Conservation (phyloP, 1,139 yeast species). For the Magnusiomyces ingens region DNA sequence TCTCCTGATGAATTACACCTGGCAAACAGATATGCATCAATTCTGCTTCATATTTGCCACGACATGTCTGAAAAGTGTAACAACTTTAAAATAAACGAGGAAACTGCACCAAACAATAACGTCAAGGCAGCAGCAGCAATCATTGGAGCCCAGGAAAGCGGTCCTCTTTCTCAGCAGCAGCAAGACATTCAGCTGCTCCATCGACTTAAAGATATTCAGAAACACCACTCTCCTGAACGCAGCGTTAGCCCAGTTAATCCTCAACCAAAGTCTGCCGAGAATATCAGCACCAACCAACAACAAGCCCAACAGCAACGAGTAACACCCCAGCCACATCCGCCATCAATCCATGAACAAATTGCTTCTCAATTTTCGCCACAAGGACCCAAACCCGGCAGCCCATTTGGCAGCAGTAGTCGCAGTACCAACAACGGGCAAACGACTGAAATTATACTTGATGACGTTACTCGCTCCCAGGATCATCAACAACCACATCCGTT, state of each 20-base stretch:
- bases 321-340: not conserved
- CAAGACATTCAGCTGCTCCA: not conserved
- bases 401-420: constrained; percentile 10
- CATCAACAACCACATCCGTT: constrained; percentile 12
- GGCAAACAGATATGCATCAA: constrained; percentile 74
- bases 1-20: constrained; percentile 87
- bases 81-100: not conserved
- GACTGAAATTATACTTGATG: not conserved
- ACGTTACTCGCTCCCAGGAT: not conserved
- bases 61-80: constrained; percentile 33
- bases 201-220: not conserved
- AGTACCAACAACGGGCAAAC: constrained; percentile 3
- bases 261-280: not conserved
- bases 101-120: not conserved
- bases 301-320: not conserved
- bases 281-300: not conserved
- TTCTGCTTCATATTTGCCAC: constrained; percentile 67
- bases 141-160: not conserved
- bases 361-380: no score
- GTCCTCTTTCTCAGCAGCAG: not conserved
- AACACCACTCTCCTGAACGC: no score
- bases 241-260: not conserved
- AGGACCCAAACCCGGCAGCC: not conserved
- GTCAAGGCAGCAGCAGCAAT: not conserved
- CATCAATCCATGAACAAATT: no score